Conservation (phyloP, 805 yeast species). For the Candida vaughaniae region DNA sequence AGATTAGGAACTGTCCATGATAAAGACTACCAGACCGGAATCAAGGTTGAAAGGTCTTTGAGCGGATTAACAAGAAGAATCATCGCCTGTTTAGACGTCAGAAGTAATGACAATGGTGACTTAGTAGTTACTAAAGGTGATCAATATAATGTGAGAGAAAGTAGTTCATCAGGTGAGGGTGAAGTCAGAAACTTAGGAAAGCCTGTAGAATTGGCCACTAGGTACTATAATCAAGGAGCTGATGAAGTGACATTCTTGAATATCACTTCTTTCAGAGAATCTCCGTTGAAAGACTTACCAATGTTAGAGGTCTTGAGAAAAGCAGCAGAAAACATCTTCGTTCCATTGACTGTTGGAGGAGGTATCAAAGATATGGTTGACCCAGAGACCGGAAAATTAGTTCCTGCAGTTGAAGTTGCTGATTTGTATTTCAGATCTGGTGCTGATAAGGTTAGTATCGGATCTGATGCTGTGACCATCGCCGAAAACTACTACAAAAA, state of each 20-base stretch:
- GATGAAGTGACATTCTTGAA: conserved; percentile 95
- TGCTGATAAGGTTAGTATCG: conserved; percentile 97
- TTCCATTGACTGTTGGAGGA: conserved; percentile 97
- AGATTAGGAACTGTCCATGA: conserved; percentile 23
- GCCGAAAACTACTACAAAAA: conserved; percentile 76
- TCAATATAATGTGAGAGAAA: conserved; percentile 93
- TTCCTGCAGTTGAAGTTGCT: conserved; percentile 90
- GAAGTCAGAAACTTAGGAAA: conserved; percentile 92
- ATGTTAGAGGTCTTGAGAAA: conserved; percentile 84
- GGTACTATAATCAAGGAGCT: conserved; percentile 91
- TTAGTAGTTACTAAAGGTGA: conserved; percentile 98
- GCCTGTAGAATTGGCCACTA: conserved; percentile 91
- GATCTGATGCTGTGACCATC: conserved; percentile 93
- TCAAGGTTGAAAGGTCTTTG: conserved; percentile 23
- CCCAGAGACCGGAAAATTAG: conserved; percentile 67
- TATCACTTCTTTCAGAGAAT: conserved; percentile 92
- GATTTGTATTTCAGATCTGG: conserved; percentile 91
- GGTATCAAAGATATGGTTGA: conserved; percentile 91
- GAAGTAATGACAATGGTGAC: conserved; percentile 92
- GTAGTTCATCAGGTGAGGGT: conserved; percentile 32
- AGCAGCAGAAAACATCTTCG: conserved; percentile 90
- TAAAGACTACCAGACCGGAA: conserved; percentile 17
- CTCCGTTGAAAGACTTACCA: conserved; percentile 90
- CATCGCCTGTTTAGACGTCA: conserved; percentile 96
- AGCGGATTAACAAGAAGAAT: conserved; percentile 85